These are phyloP conservation scores for Tetrastigma voinierianum DNA, from an alignment of 164 flowering plant genomes.

Conservation along the genomic window DNA sequence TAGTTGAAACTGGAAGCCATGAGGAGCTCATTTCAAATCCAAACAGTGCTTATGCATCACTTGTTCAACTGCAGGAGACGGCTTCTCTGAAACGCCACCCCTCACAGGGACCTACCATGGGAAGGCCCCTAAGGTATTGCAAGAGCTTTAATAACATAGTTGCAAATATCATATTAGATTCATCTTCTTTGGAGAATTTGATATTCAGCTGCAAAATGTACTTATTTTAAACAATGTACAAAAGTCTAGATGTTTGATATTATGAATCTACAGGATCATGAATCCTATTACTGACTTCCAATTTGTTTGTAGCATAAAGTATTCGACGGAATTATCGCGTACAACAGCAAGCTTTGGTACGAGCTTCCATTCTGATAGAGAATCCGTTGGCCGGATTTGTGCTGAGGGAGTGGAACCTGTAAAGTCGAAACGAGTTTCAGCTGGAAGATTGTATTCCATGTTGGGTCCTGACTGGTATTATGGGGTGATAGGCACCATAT, in stretches of 20 bases:
- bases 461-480: constrained; percentile 77
- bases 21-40: constrained; percentile 77
- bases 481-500: constrained; percentile 59
- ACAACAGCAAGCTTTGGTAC: constrained; percentile 63
- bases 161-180: too few relatives aligned
- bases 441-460: constrained; percentile 75
- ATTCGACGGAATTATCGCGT: constrained; percentile 65
- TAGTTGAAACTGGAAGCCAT: constrained; percentile 90
- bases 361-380: constrained; percentile 86
- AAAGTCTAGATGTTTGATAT: too few relatives aligned
- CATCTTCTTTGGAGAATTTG: too few relatives aligned
- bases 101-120: constrained; percentile 37
- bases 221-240: too few relatives aligned
- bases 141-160: too few relatives aligned
- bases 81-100: constrained; percentile 46
- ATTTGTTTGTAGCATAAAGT: constrained; percentile 41
- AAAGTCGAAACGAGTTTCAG: constrained; percentile 42
- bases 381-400: constrained; percentile 44
- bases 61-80: constrained; percentile 71
- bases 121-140: constrained; percentile 57
- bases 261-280: too few relatives aligned
- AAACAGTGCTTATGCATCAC: constrained; percentile 71
- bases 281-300: neutral
- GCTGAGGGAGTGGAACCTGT: constrained; percentile 39
- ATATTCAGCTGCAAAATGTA: too few relatives aligned